Evolutionary conservation across 106 monocot genomes (phyloP).

Genomic region (Dioscorea dumetorum): DNA sequence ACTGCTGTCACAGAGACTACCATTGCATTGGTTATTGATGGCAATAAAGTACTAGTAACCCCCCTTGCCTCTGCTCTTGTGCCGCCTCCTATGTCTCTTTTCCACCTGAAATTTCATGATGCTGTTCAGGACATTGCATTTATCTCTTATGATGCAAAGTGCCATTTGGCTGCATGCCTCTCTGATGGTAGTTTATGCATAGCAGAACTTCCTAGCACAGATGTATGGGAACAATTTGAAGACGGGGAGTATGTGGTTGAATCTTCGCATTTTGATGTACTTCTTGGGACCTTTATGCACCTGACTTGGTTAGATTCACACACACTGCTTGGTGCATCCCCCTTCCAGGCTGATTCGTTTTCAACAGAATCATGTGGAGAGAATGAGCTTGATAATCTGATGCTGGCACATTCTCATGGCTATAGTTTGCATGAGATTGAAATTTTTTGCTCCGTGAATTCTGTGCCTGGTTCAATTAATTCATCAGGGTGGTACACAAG

Average conservation of each 20-base stretch:
- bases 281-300: constrained; percentile 32
- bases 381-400: constrained; percentile 12
- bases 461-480: constrained; percentile 32
- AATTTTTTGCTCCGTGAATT: constrained; percentile 62
- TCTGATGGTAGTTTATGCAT: constrained; percentile 72
- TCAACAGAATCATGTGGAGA: not conserved
- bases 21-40: constrained; percentile 73
- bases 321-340: constrained; percentile 54
- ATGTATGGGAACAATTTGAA: constrained; percentile 77
- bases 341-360: not conserved
- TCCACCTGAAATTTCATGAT: constrained; percentile 60
- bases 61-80: constrained; percentile 71
- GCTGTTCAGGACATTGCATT: constrained; percentile 55
- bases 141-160: constrained; percentile 42
- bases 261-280: constrained; percentile 24
- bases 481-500: constrained; percentile 72
- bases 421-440: constrained; percentile 65
- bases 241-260: constrained; percentile 39
- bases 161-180: constrained; percentile 52
- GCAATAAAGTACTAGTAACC: constrained; percentile 57
- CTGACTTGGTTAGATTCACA: constrained; percentile 80
- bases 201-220: constrained; percentile 45
- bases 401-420: not conserved
- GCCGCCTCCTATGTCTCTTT: constrained; percentile 93
- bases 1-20: constrained; percentile 77